A percentile compares a stretch with the other conserved stretches of the same genome.
Conservation (phyloP, 148 eudicot genomes). For the Nyssa sinensis region DNA sequence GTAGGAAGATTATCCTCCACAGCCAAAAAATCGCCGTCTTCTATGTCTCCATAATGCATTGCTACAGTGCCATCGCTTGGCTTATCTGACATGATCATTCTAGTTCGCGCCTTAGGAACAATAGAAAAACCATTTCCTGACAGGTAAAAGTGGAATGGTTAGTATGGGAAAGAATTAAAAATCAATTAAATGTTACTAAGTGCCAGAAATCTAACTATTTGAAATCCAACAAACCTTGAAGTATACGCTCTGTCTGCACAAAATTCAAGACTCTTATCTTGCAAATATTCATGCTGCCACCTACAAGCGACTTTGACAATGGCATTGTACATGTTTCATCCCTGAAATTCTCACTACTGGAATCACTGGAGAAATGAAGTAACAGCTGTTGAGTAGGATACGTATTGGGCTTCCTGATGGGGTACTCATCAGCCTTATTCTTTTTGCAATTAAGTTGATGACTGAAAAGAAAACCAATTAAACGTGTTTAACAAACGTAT, state of each 20-base stretch:
- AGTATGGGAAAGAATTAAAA: constrained; percentile 15
- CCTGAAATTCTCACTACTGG: constrained; percentile 44
- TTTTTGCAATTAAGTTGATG: constrained; percentile 63
- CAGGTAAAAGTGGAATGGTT: constrained; percentile 20
- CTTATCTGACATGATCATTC: constrained; percentile 80
- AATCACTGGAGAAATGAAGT: constrained; percentile 43
- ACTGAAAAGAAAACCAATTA: too few species aligned
- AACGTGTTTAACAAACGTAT: too few species aligned
- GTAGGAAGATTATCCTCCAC: constrained; percentile 80
- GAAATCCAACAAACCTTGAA: constrained; percentile 59
- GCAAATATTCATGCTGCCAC: constrained; percentile 76
- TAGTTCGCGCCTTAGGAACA: constrained; percentile 40
- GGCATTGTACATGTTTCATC: constrained; percentile 61
- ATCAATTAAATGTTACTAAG: constrained; percentile 10
- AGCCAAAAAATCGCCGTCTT: constrained; percentile 47
- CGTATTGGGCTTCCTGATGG: constrained; percentile 34
- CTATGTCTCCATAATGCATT: constrained; percentile 75
- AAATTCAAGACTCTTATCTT: constrained; percentile 69
- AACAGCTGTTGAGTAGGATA: constrained; percentile 41
- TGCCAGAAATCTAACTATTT: constrained; percentile 6
- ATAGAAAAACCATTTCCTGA: constrained; percentile 52
- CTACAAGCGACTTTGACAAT: constrained; percentile 74
- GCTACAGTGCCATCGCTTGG: constrained; percentile 90
- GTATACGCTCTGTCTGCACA: constrained; percentile 45
- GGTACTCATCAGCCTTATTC: constrained; percentile 62